A percentile compares a stretch with the other conserved stretches of the same genome.
These are phyloP conservation scores for Vishniacozyma victoriae DNA, from an alignment of 768 basidiomycete genomes.

Conservation along the genomic window DNA sequence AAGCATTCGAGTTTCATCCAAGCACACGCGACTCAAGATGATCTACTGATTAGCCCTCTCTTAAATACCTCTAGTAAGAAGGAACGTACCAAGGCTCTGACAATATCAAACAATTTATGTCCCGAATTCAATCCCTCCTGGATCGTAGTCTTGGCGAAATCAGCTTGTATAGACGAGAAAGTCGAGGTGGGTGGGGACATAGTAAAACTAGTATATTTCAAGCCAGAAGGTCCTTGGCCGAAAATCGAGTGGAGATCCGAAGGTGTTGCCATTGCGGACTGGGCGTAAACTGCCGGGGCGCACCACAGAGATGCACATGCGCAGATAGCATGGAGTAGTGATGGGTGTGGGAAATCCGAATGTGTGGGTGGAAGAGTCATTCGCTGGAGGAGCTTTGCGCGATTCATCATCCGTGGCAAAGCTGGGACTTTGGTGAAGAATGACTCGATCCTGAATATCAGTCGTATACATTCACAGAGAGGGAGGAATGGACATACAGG, in stretches of 20 bases:
- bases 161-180: conserved; percentile 25
- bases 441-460: conserved; percentile 59
- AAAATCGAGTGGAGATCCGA: neutral
- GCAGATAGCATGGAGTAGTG: conserved; percentile 76
- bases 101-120: conserved; percentile 38
- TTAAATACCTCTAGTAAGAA: neutral
- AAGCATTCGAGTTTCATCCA: conserved; percentile 33
- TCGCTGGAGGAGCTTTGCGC: conserved; percentile 60
- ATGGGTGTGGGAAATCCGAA: conserved; percentile 65
- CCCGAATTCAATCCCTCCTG: conserved; percentile 37
- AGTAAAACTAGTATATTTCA: too few species aligned
- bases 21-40: conserved; percentile 33
- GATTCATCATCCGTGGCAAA: conserved; percentile 65
- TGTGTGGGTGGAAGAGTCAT: conserved; percentile 65
- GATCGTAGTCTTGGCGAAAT: conserved; percentile 29
- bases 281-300: conserved; percentile 14
- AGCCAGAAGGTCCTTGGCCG: too few species aligned
- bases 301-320: conserved; percentile 59
- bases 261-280: neutral
- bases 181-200: conserved; percentile 1
- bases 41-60: conserved; percentile 7
- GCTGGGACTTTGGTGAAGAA: conserved; percentile 78
- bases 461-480: neutral
- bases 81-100: conserved; percentile 31
- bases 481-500: conserved; percentile 17